These are phyloP conservation scores for Verticillium zaregamsianum DNA, from an alignment of 2,329 filamentous ascomycete species.

Conservation along the genomic window DNA sequence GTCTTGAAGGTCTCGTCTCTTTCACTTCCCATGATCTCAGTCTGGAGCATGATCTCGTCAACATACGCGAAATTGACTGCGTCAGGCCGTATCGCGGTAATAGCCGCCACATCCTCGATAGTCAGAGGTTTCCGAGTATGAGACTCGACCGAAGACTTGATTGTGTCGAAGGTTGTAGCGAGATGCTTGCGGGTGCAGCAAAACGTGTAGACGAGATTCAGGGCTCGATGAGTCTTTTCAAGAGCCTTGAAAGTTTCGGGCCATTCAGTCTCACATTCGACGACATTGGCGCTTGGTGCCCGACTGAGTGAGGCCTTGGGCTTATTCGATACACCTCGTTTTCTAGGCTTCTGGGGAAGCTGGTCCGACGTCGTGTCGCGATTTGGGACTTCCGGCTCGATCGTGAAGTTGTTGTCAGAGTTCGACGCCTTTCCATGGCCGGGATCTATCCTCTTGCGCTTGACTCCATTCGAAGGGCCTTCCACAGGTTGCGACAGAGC, in stretches of 20 bases:
- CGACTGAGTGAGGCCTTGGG: conserved; percentile 8
- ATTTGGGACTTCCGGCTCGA: not conserved
- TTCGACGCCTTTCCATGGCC: not conserved
- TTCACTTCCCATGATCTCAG: conserved; percentile 68
- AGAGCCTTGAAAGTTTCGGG: conserved; percentile 69
- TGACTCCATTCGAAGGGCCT: not conserved
- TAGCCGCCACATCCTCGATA: conserved; percentile 76
- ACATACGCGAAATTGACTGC: conserved; percentile 83
- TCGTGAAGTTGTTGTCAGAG: not conserved
- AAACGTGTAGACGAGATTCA: conserved; percentile 94
- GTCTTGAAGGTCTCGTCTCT: conserved; percentile 61
- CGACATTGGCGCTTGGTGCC: conserved; percentile 9
- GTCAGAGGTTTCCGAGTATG: conserved; percentile 69
- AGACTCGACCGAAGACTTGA: conserved; percentile 77
- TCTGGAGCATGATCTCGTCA: conserved; percentile 76
- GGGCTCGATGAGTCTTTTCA: conserved; percentile 71
- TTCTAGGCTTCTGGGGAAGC: conserved; percentile 1
- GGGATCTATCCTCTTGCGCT: not conserved
- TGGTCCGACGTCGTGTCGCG: not conserved
- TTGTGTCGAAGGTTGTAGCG: conserved; percentile 85
- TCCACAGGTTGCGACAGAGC: not conserved
- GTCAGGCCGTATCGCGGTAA: conserved; percentile 72
- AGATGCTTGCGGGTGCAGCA: conserved; percentile 90
- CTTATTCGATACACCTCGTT: conserved; percentile 9
- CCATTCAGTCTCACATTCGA: conserved; percentile 54